Base-by-base conservation (phyloP, 257 asterid species). In the Apocynum venetum region DNA sequence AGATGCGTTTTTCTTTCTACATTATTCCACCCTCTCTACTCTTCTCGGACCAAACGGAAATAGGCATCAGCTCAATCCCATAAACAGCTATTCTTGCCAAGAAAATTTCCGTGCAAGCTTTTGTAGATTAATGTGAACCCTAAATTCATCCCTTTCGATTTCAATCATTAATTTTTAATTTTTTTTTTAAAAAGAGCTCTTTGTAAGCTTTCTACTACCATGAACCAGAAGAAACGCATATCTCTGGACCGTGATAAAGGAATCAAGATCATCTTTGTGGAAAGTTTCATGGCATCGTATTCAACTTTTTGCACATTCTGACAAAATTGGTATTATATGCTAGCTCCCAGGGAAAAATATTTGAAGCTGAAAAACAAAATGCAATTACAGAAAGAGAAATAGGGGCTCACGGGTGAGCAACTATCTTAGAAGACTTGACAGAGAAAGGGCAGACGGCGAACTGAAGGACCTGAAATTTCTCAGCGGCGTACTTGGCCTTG, bases 371-470 rank as follows among this genome's bases (percentile, higher is more conserved):
- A 57, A 15, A 61, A 67, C 49, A 41, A 36, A 38, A 31, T 61
- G 44, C 0, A n/a, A 41, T 41, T 10, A 12, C 13, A 74, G 11
- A 19, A 20, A 8, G 51, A 59, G 56, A 19, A 66, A 44, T 35
- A 36, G 68, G 40, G 46, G 13, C 95, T 81, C 82, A 95, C 98
- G 99, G 98, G 78, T 91, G 85, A 53, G 91, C 93, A 59, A 84
- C 80, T 82, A 90, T 85, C 82, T 89, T 90, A 74, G 97, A 90
- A 52, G 79, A 93, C 66, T 85, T 74, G 57, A 87, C 81, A 17
- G 94, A 88, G 75, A 93, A 93, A 13, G 99, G 98, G 85, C 97
- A 95, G 85, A 93, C 93, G 35, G 97, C 90, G 72, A 93, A 93
- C 84, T 95, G 97, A 78, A 95, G 85, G 74, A 93, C 82, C 86